Evolutionary conservation across 169 alveolate genomes (phyloP).

Genomic region (Cyclospora cayetanensis): DNA sequence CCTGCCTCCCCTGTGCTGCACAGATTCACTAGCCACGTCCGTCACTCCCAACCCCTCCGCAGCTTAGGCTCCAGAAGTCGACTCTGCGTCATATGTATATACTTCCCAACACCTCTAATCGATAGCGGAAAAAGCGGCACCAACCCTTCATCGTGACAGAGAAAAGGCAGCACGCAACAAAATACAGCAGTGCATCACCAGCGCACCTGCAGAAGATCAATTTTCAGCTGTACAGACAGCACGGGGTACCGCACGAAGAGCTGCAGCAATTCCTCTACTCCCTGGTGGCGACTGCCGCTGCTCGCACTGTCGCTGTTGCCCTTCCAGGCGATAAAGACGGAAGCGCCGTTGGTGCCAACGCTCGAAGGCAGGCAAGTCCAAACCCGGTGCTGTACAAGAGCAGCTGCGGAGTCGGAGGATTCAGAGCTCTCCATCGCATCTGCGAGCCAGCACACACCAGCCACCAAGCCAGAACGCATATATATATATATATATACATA

Average conservation of each 20-base stretch:
- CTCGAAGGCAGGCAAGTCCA: conserved; percentile 13
- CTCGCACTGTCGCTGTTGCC: not conserved
- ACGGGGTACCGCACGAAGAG: conserved; percentile 15
- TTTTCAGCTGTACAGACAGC: conserved; percentile 34
- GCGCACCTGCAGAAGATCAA: conserved; percentile 46
- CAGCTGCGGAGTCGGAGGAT: not conserved
- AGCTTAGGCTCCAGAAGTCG: too few relatives aligned
- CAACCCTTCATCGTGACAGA: too few relatives aligned
- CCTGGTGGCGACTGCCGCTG: conserved; percentile 1
- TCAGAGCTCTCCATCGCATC: not conserved
- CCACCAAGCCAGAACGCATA: not conserved
- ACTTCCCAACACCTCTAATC: too few relatives aligned
- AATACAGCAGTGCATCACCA: too few relatives aligned
- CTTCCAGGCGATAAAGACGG: conserved; percentile 28
- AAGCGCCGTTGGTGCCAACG: not conserved
- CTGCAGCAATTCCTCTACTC: conserved; percentile 28
- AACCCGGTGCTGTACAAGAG: not conserved
- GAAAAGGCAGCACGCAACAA: too few relatives aligned
- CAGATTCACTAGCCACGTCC: too few relatives aligned
- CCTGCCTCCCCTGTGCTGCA: not conserved
- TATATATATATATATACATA: not conserved
- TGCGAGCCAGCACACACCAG: not conserved
- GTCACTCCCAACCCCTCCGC: too few relatives aligned
- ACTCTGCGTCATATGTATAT: too few relatives aligned
- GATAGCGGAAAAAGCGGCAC: too few relatives aligned